phyloP scores from a whole-genome alignment of 1,284 basidiomycete species.

The Ustilago shanxiensis region DNA sequence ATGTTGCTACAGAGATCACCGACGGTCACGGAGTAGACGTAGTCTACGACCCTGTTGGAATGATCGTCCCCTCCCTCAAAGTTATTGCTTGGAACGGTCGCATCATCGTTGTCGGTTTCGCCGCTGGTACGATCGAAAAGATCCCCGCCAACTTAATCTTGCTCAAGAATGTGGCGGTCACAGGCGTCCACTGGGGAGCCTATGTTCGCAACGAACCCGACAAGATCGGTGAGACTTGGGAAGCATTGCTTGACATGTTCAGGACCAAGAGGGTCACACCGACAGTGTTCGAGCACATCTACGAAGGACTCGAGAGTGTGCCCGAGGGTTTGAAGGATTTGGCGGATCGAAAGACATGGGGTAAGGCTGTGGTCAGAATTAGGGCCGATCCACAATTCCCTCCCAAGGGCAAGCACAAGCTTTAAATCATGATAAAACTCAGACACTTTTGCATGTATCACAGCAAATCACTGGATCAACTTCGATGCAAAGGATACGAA shows the following conservation, averaged over 20 bases:
- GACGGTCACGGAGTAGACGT: constrained; percentile 74
- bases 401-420: constrained; percentile 56
- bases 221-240: constrained; percentile 80
- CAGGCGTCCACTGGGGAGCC: constrained; percentile 62
- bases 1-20: constrained; percentile 45
- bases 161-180: constrained; percentile 83
- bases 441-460: background rate
- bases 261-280: constrained; percentile 78
- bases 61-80: constrained; percentile 62
- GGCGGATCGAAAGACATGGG: constrained; percentile 88
- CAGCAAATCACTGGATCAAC: background rate
- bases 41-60: constrained; percentile 65
- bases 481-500: background rate
- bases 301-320: constrained; percentile 80
- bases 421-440: constrained; percentile 16
- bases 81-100: constrained; percentile 90
- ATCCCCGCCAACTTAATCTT: constrained; percentile 80
- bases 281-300: constrained; percentile 80
- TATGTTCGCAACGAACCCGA: constrained; percentile 75
- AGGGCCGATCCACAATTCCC: constrained; percentile 51
- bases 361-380: constrained; percentile 84
- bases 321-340: constrained; percentile 73
- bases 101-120: constrained; percentile 84
- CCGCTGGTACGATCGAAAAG: constrained; percentile 65
- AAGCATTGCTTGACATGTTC: constrained; percentile 80